A percentile compares a stretch with the other conserved stretches of the same genome.
These are phyloP conservation scores for Cichorium intybus DNA, from an alignment of 140 eudicot species.

Conservation along the genomic window DNA sequence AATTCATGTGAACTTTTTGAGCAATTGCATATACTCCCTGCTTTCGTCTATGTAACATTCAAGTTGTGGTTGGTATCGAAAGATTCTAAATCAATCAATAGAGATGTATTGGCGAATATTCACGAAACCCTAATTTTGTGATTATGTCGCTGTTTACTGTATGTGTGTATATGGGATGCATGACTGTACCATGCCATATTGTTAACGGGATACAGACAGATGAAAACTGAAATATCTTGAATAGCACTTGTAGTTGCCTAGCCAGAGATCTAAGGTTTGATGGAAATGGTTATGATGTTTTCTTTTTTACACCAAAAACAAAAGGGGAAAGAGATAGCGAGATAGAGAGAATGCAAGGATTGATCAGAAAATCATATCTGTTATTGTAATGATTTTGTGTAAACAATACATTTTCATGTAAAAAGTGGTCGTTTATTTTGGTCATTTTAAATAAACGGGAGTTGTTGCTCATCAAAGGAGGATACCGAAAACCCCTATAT, in stretches of 20 bases:
- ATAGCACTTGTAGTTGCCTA: not conserved
- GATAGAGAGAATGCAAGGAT: not conserved
- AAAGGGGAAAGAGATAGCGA: not conserved
- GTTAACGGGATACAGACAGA: conserved; percentile 6
- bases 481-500: no score
- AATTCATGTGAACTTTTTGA: not conserved
- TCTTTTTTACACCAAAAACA: not conserved
- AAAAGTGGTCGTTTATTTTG: not conserved
- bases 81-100: not conserved
- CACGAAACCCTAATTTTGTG: conserved; percentile 17
- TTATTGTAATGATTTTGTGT: not conserved
- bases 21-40: not conserved
- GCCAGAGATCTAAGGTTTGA: not conserved
- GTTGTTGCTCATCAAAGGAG: conserved; percentile 1
- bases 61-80: not conserved
- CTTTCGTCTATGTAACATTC: not conserved
- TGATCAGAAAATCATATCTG: not conserved
- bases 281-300: not conserved
- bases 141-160: not conserved
- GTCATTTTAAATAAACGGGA: not conserved
- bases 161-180: not conserved
- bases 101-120: not conserved
- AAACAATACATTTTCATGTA: not conserved
- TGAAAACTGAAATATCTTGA: not conserved
- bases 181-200: not conserved